A percentile compares a stretch with the other conserved stretches of the same genome.
phyloP scores from a whole-genome alignment of 2,329 filamentous ascomycete genomes.

The Colletotrichum zoysiae region DNA sequence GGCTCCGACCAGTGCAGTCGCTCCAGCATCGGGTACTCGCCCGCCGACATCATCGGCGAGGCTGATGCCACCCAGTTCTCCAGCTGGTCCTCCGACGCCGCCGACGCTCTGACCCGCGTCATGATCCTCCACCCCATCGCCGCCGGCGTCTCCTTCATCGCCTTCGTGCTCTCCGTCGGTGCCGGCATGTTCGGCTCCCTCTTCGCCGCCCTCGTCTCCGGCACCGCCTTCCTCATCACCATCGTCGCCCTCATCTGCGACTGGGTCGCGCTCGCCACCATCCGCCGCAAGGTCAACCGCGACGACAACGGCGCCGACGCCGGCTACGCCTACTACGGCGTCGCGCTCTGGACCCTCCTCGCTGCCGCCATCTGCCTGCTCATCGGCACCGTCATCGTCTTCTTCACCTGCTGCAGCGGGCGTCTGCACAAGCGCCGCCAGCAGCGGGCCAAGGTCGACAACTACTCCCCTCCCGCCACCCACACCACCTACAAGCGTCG shows the following conservation, averaged over 20 bases:
- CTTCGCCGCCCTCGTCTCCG: slow-evolving; percentile 62
- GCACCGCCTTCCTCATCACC: slow-evolving; percentile 63
- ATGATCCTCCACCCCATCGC: slow-evolving; percentile 74
- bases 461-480: slow-evolving; percentile 44
- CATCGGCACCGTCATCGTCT: slow-evolving; percentile 67
- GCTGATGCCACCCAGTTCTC: slow-evolving; percentile 57
- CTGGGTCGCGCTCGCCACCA: slow-evolving; percentile 68
- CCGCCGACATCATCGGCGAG: slow-evolving; percentile 58
- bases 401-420: slow-evolving; percentile 71
- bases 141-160: slow-evolving; percentile 68
- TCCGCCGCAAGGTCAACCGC: slow-evolving; percentile 66
- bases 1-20: slow-evolving; percentile 62
- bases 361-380: slow-evolving; percentile 67
- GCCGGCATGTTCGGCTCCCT: slow-evolving; percentile 66
- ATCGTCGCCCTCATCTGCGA: slow-evolving; percentile 65
- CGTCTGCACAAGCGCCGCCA: slow-evolving; percentile 56
- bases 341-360: slow-evolving; percentile 71
- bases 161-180: slow-evolving; percentile 67
- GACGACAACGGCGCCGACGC: slow-evolving; percentile 50
- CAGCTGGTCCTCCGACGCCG: slow-evolving; percentile 57
- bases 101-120: slow-evolving; percentile 65
- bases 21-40: slow-evolving; percentile 67
- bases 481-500: slow-evolving; percentile 36
- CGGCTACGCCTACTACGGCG: slow-evolving; percentile 66
- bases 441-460: slow-evolving; percentile 46